Base-by-base conservation (phyloP, 2,329 filamentous ascomycete species). In the Aspergillus candidus region DNA sequence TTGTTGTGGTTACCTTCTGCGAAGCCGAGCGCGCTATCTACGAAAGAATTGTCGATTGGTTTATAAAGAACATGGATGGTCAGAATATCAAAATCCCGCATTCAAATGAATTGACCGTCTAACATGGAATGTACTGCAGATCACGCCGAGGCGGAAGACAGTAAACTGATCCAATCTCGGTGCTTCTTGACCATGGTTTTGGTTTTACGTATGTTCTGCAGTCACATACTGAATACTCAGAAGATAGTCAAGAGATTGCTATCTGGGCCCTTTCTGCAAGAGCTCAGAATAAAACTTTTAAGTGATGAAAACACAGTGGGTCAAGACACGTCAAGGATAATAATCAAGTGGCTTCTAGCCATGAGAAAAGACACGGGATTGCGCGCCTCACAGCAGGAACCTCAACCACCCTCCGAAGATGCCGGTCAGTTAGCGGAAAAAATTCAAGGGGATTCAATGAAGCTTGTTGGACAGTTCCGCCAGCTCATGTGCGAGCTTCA, bases 1-100 rank as follows among this genome's bases (percentile, higher is more conserved):
- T 70, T 0, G 52, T 70, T 4, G 59, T 55, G 48, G 61, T 78
- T 1, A 53, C 74, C 0, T 79, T 82, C 58, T 78, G 75, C 11
- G 47, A 63, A 0, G 65, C 77, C 1, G 78, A 82, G 56, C 63
- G 68, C 2, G 62, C 66, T 2, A 68, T 82, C 29, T 82, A 82
- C 48, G 64, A 73, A 2, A 73, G 77, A 37, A 73, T 82, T 2
- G 61, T 62, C 4, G 46, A 57, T 7, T 62, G 71, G 11, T 74
- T 74, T 46, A 54, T 71, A 8, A 38, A 51, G 0, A 41, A 49
- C 1, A 44, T 59, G 17, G 57, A 60, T 36, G 38, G 59, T 59
- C 27, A 47, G 58, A 38, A 8, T 10, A 4, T 3, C 12, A 6
- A 3, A 30, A 22, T 12, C n/a, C 11, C n/a, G 11, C 31, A 13